Percentiles rank a stretch among this genome's conserved stretches.
phyloP scores from a whole-genome alignment of 2,329 filamentous ascomycete species.

The Pestalotiopsis sp. region DNA sequence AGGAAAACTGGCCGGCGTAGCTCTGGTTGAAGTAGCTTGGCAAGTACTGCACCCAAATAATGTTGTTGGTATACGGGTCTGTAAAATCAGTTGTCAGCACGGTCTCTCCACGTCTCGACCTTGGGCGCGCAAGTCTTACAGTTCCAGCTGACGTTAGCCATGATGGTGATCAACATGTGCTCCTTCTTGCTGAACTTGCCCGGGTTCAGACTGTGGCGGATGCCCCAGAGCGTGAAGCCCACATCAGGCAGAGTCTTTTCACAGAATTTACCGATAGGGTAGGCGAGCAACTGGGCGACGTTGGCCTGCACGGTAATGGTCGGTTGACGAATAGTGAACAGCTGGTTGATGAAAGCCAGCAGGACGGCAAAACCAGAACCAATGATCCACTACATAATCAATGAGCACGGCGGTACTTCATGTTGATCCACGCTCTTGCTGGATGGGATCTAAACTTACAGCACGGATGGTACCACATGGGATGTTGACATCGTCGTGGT shows the following conservation, averaged over 20 bases:
- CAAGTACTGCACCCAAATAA: conserved; percentile 53
- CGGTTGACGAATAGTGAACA: conserved; percentile 60
- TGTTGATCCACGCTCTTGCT: background rate
- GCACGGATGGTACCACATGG: conserved; percentile 58
- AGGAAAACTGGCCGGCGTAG: conserved; percentile 49
- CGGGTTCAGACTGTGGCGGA: conserved; percentile 33
- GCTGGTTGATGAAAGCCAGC: conserved; percentile 56
- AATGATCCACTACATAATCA: conserved; percentile 43
- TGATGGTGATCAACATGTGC: conserved; percentile 60
- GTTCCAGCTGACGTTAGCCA: conserved; percentile 59
- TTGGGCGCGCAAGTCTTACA: conserved; percentile 1
- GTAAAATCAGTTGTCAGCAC: background rate
- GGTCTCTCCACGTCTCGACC: background rate
- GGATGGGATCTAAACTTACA: background rate
- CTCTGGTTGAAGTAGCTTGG: conserved; percentile 53
- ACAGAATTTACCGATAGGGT: conserved; percentile 54
- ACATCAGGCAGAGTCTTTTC: conserved; percentile 54
- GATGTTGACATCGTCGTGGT: conserved; percentile 52
- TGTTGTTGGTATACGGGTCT: conserved; percentile 50
- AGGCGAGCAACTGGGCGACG: conserved; percentile 59
- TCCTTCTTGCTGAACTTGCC: conserved; percentile 58
- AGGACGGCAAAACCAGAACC: conserved; percentile 53
- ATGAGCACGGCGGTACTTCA: background rate
- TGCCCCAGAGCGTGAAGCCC: conserved; percentile 47
- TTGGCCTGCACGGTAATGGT: conserved; percentile 56